These are phyloP conservation scores for Alternaria sp. DNA, from an alignment of 2,329 filamentous ascomycete genomes.

Conservation along the genomic window DNA sequence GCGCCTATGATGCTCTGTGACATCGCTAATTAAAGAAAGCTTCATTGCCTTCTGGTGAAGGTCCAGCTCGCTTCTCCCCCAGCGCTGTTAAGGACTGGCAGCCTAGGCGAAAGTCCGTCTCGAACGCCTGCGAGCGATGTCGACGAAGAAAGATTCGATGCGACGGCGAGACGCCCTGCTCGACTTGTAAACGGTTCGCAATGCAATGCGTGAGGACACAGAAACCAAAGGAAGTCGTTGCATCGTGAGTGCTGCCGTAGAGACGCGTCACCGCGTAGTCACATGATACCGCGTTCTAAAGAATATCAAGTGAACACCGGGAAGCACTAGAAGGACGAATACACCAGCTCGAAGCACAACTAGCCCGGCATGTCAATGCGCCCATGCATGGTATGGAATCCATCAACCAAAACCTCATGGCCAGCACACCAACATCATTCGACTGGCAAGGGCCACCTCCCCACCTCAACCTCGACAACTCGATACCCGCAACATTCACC, in stretches of 20 bases:
- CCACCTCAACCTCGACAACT: constrained; percentile 39
- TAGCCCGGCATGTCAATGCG: constrained; percentile 47
- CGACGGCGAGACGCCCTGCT: constrained; percentile 49
- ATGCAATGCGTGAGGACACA: constrained; percentile 49
- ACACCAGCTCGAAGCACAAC: constrained; percentile 50
- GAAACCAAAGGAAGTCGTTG: constrained; percentile 48
- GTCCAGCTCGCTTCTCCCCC: constrained; percentile 43
- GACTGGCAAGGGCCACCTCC: constrained; percentile 44
- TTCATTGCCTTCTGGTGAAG: constrained; percentile 44
- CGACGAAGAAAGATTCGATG: constrained; percentile 50
- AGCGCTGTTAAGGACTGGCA: constrained; percentile 48
- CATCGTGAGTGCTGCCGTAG: constrained; percentile 41
- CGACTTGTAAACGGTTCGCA: constrained; percentile 51
- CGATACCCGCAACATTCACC: constrained; percentile 38
- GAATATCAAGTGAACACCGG: constrained; percentile 45
- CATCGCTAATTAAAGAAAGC: constrained; percentile 32
- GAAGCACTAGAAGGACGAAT: constrained; percentile 50
- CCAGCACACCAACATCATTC: constrained; percentile 38
- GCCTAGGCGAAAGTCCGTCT: constrained; percentile 48
- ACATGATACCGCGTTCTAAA: constrained; percentile 35
- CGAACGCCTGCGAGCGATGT: constrained; percentile 51
- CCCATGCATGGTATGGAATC: constrained; percentile 51
- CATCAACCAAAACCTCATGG: constrained; percentile 41
- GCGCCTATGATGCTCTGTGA: constrained; percentile 4
- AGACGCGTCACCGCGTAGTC: constrained; percentile 25